Percentiles rank a stretch among this genome's conserved stretches.
Evolutionary conservation across 441 rosid genomes (phyloP).

Genomic region (Brassica hybrid): DNA sequence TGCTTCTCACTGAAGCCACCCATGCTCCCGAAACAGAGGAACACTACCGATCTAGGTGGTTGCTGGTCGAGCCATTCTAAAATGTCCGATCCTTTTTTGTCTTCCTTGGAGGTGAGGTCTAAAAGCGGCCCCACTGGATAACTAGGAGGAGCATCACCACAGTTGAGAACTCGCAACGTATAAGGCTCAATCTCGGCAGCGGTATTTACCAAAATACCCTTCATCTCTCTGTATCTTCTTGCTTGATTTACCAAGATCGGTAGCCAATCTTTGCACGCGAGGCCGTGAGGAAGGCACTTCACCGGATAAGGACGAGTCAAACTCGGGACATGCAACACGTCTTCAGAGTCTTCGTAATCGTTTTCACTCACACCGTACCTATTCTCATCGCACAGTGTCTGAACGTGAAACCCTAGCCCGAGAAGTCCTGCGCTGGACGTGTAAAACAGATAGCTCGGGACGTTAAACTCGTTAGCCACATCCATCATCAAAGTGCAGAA

Average conservation of each 20-base stretch:
- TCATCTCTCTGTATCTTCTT: slow-evolving; percentile 25
- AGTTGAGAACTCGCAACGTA: slow-evolving; percentile 34
- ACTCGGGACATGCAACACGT: slow-evolving; percentile 38
- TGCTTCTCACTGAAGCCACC: slow-evolving; percentile 54
- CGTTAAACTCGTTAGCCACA: slow-evolving; percentile 48
- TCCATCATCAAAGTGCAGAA: slow-evolving; percentile 45
- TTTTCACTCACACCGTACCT: slow-evolving; percentile 14
- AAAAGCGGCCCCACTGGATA: slow-evolving; percentile 45
- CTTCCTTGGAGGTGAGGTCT: neutral
- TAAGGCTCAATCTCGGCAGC: slow-evolving; percentile 52
- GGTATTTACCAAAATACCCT: slow-evolving; percentile 62
- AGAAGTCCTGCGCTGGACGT: slow-evolving; percentile 50
- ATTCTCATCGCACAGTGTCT: slow-evolving; percentile 34
- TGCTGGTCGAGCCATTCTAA: slow-evolving; percentile 61
- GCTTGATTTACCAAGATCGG: neutral
- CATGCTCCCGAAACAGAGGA: slow-evolving; percentile 68
- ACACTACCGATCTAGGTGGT: slow-evolving; percentile 54
- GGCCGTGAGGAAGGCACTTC: slow-evolving; percentile 38
- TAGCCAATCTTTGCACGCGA: slow-evolving; percentile 9
- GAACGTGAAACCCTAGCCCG: slow-evolving; percentile 38
- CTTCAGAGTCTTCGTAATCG: slow-evolving; percentile 40
- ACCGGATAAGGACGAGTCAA: slow-evolving; percentile 47
- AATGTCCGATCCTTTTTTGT: slow-evolving; percentile 34
- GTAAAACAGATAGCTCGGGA: slow-evolving; percentile 56
- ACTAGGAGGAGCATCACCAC: slow-evolving; percentile 37